Evolutionary conservation across 352 stramenopile genomes (phyloP), one percentile per base, ranked within the genome.

Genomic region (Pythium phragmiticola): DNA sequence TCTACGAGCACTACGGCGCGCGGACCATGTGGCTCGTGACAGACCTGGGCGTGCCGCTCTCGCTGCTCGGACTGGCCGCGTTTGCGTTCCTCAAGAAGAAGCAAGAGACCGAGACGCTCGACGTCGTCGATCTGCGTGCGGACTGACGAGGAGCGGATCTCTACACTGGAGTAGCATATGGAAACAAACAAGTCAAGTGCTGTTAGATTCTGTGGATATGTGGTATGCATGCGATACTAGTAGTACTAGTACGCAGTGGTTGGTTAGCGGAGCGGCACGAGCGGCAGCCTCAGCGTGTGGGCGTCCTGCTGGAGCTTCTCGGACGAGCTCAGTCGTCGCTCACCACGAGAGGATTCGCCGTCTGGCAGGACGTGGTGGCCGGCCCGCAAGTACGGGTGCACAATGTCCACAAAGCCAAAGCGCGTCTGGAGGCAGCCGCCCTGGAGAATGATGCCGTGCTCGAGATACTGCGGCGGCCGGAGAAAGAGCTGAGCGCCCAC

Each of bases 1-100:
- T 94, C 26, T 94, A 92, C 73, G 69, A 94, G 52, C 57, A 80
- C 68, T 89, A 84, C 57, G 81, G 76, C 14, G 76, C 81, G 4
- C 70, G 66, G 30, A 78, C 60, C 2, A 90, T 94, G 81, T 94
- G 85, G 82, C 57, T 85, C n/a, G 66, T 86, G 39, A 80, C 82
- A 3, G 79, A 89, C 51, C 53, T 89, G 8, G 80, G 81, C 19
- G 85, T 92, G 46, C 85, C 85, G 0, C 70, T 92, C n/a, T 76
- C 81, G 28, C 69, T 90, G 8, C 7, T 87, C 1, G 77, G 76
- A 16, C 52, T 94, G 7, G 69, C 63, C 3, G 49, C 75, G 21
- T 94, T 92, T 57, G 80, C 76, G n/a, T 73, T 70, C 46, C 62
- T 89, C 33, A 90, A 90, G 72, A 81, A 68, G 57, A 65, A 70